Evolutionary conservation across 768 basidiomycete species (phyloP).

Genomic region (Agrocybe pediades): DNA sequence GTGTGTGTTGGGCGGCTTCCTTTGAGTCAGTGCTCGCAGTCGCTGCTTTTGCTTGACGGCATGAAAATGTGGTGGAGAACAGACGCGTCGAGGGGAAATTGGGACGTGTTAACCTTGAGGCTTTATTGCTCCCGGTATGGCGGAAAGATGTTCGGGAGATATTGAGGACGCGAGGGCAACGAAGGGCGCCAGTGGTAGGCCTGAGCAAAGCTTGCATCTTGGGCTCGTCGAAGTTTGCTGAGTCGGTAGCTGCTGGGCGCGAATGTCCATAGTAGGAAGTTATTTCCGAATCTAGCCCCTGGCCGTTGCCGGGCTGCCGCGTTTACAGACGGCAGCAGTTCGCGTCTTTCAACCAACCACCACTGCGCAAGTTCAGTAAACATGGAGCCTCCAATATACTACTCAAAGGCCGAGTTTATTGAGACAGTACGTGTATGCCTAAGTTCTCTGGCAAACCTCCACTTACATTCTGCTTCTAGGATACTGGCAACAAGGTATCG

Average conservation of each 20-base stretch:
- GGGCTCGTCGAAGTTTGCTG: background rate
- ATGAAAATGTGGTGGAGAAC: conserved; percentile 15
- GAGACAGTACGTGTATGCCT: conserved; percentile 63
- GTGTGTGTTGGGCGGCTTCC: conserved; percentile 22
- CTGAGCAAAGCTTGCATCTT: conserved; percentile 11
- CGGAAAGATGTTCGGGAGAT: background rate
- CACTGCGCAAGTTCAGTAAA: background rate
- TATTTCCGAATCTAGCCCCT: conserved; percentile 14
- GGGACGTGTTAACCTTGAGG: background rate
- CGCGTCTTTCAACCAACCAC: background rate
- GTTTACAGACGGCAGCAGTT: background rate
- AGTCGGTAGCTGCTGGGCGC: background rate
- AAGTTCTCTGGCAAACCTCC: background rate
- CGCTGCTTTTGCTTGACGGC: conserved; percentile 12
- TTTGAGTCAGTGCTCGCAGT: conserved; percentile 5
- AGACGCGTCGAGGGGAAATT: background rate
- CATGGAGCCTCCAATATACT: conserved; percentile 79
- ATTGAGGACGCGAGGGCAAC: background rate
- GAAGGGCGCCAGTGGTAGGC: background rate
- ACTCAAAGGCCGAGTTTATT: conserved; percentile 83
- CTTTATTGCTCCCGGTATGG: background rate
- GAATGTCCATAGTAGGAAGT: conserved; percentile 11
- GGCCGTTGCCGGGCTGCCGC: background rate
- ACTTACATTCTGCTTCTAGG: conserved; percentile 43
- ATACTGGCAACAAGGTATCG: conserved; percentile 96